Base-by-base conservation (phyloP, 2,329 filamentous ascomycete species). In the Dryadomyces quercus-mongolicae region DNA sequence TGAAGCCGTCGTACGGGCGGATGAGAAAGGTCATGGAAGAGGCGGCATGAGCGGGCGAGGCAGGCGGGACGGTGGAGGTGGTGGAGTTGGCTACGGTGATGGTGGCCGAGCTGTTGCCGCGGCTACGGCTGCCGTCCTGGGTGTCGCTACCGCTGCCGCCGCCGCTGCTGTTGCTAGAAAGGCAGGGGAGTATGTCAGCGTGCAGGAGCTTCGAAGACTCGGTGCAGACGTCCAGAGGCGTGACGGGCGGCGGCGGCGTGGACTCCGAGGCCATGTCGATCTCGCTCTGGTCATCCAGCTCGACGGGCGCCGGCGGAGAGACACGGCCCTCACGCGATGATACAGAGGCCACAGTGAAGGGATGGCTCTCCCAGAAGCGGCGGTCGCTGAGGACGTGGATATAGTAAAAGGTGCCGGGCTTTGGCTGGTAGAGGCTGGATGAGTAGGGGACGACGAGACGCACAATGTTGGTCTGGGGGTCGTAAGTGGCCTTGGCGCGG, bases 321-420 rank as follows among this genome's bases (percentile, higher is more conserved):
- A 16, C 36, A 9, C 10, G 10, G 36, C 7, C 22, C 40, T 36
- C 44, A 9, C 40, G 51, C 5, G 55, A 22, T 3, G 44, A 18
- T 12, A 58, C 55, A 3, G 56, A 54, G 0, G 72, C 72, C 16
- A 76, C 69, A 0, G 74, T 76, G 48, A 77, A 77, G 0, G 74
- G 74, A 40, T 77, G 74, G 55, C 71, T 75, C 54, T 77, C 72
- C 74, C 74, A 76, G 53, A 67, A 68, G 1, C 66, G 63, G 15
- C 59, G 51, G 31, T 67, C 67, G 54, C 69, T 64, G 8, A 75
- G 65, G 2, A 72, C 62, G 44, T 71, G 68, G 1, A 76, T 58
- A 55, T 74, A 76, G 58, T 72, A 76, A 56, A 66, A 74, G 0
- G 70, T 74, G 0, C 74, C 74, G 0, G 72, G 67, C 0, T 57